These are phyloP conservation scores for Lactuca saligna DNA, from an alignment of 129 eudicot species.

Conservation along the genomic window DNA sequence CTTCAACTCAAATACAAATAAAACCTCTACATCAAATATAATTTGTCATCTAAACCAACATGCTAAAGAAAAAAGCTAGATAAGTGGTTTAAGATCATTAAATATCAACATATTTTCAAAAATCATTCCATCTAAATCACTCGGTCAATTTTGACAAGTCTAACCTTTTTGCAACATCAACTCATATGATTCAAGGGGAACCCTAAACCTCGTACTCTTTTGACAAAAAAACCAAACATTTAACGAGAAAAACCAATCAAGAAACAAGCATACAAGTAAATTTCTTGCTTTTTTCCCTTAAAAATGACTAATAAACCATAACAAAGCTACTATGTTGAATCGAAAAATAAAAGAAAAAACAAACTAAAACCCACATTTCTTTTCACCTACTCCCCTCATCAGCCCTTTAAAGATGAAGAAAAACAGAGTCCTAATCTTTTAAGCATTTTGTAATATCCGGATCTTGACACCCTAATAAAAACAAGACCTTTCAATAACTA, in stretches of 20 bases:
- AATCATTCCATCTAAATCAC: no score
- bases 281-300: constrained; percentile 15
- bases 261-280: constrained; percentile 20
- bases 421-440: background rate
- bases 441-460: background rate
- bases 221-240: no score
- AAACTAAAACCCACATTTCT: constrained; percentile 41
- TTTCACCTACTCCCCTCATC: constrained; percentile 37
- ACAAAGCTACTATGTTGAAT: constrained; percentile 16
- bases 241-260: background rate
- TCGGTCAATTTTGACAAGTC: no score
- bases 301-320: constrained; percentile 23
- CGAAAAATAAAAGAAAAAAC: constrained; percentile 17
- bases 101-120: no score
- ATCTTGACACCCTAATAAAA: background rate
- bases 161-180: no score
- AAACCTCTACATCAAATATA: no score
- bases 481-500: constrained; percentile 17
- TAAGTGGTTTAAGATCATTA: no score
- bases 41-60: no score
- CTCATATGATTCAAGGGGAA: no score
- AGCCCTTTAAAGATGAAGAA: constrained; percentile 33
- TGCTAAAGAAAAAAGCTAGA: no score
- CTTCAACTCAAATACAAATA: no score
- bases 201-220: no score